Evolutionary conservation across 2,329 filamentous ascomycete species (phyloP), one percentile per base, ranked within the genome.

Genomic region (Cordyceps cicadae): DNA sequence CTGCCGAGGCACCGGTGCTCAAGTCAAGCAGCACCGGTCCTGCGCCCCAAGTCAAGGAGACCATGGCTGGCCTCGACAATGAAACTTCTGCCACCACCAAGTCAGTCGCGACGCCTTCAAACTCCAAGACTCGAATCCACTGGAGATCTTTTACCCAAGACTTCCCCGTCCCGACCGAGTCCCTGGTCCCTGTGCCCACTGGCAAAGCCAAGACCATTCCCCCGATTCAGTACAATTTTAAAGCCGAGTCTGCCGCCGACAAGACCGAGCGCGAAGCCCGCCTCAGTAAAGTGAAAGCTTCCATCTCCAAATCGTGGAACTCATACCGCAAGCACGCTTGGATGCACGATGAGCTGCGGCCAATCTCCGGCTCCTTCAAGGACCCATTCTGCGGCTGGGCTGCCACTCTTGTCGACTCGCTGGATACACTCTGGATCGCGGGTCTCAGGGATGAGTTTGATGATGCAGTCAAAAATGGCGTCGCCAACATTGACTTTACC

Each of bases 331-430:
- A 85, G 63, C 80, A 86, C 67, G 93, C 92, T 12, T 94, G 90
- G 85, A 83, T 87, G 63, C 89, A 95, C 66, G 94, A 97, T 69
- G 94, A 97, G 75, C 75, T 97, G 17, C 81, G 76, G 50, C 94
- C 94, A 2, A 78, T 93, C 11, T 82, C 84, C 34, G 86, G 86
- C 56, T 77, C 75, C 15, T 84, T 79, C 64, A 83, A 84, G 19
- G 89, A 97, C 69, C 90, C 91, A 0, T 97, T 97, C 72, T 93
- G 91, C 70, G 90, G 89, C 54, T 96, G 92, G 92, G 89, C 89
- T 19, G 92, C 92, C 17, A 95, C 92, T 0, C 71, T 96, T 63
- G 89, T 96, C 5, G 92, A 96, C 75, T 79, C 84, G 1, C 76
- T 93, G 56, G 91, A 96, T 70, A 92, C 90, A 0, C 77, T 96